A percentile compares a stretch with the other conserved stretches of the same genome.
These are phyloP conservation scores for Coemansia sp. DNA, from an alignment of 192 early-diverging fungal genomes.

Conservation along the genomic window DNA sequence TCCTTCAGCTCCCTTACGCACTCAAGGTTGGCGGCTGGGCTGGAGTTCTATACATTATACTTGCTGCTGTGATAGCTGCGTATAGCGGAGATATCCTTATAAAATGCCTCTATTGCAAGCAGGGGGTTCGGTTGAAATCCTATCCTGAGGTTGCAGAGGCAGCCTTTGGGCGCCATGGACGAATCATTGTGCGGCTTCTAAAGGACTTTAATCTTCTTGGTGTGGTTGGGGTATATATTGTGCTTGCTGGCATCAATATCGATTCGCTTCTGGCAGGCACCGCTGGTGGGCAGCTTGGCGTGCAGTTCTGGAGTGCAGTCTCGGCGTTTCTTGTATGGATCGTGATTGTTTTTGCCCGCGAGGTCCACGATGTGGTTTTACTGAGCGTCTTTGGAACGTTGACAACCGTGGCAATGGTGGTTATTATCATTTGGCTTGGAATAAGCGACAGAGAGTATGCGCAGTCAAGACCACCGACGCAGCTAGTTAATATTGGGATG, in stretches of 20 bases:
- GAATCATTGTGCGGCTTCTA: conserved; percentile 51
- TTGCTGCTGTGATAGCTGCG: conserved; percentile 67
- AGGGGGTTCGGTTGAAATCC: conserved; percentile 58
- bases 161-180: conserved; percentile 70
- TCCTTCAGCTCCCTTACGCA: conserved; percentile 81
- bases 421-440: conserved; percentile 62
- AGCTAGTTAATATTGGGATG: conserved; percentile 30
- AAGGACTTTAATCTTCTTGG: conserved; percentile 70
- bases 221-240: conserved; percentile 68
- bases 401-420: conserved; percentile 69
- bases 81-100: conserved; percentile 75
- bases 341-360: conserved; percentile 74
- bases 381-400: conserved; percentile 75
- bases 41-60: conserved; percentile 65
- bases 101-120: conserved; percentile 71
- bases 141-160: conserved; percentile 69
- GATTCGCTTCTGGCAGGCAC: conserved; percentile 54
- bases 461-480: conserved; percentile 30
- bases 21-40: conserved; percentile 77
- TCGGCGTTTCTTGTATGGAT: conserved; percentile 61
- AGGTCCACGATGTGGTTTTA: conserved; percentile 77
- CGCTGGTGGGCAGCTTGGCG: conserved; percentile 45
- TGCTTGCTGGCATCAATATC: conserved; percentile 74
- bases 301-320: conserved; percentile 65
- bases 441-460: conserved; percentile 26